Evolutionary conservation across 2,329 filamentous ascomycete species (phyloP), one percentile per base, ranked within the genome.

Genomic region (Neocatenulostroma microsporum): DNA sequence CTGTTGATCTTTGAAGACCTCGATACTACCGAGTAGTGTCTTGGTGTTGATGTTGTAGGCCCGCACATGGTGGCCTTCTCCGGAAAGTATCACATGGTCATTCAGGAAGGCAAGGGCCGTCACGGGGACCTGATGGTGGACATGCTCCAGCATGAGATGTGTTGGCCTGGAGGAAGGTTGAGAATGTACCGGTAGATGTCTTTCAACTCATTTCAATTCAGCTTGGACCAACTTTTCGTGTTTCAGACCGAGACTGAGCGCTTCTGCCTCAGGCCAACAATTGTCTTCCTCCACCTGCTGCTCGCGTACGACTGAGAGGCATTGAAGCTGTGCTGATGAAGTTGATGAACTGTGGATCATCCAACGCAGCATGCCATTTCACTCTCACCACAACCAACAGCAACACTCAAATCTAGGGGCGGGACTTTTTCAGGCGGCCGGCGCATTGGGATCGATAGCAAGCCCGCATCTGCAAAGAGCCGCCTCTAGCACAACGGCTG

Each of bases 1-100:
- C 3, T 76, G 66, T 55, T 89, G 83, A n/a, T 69, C 69, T 12
- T 61, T 52, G 51, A 91, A 88, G 20, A 86, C 61, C 17, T 60
- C 59, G 6, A 37, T 33, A 72, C 53, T 32, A 55, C 52, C 24
- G n/a, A 58, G 33, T 12, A 44, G 42, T 4, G n/a, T 24, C 13
- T 48, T 52, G 23, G 46, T 44, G 20, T 47, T 40, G 29, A 50
- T 44, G 30, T 55, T 38, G 45, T 67, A 66, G 29, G 64, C 56
- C 26, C 50, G 57, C 31, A 70, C 36, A 39, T 54, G 55, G n/a
- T 58, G 56, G 18, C 67, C 67, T 48, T 69, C 61, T 18, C 63
- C 67, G 19, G 61, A 55, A 24, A 69, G 49, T 13, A 69, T 43
- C 7, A 53, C 25, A 38, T 62, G 47, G 10, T 54, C 42, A 17